These are phyloP conservation scores for Lentinus tigrinus DNA, from an alignment of 768 basidiomycete genomes.

Conservation along the genomic window DNA sequence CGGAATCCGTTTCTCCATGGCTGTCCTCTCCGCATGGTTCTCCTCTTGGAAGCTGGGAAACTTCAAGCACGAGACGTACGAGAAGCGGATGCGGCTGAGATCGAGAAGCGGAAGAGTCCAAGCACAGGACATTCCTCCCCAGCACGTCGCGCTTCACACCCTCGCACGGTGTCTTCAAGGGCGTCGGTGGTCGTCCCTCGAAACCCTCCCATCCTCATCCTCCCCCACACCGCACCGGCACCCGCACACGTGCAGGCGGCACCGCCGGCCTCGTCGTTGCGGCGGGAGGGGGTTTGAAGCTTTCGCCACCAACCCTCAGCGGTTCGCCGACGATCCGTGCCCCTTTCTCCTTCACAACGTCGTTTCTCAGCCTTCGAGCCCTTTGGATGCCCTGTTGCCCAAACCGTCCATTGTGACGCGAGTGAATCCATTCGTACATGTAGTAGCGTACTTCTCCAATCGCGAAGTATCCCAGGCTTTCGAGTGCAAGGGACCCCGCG, in stretches of 20 bases:
- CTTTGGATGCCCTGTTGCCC: slow-evolving; percentile 91
- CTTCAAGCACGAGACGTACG: slow-evolving; percentile 90
- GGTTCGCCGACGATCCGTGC: slow-evolving; percentile 69
- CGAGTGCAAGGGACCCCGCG: no score
- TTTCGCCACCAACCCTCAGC: slow-evolving; percentile 51
- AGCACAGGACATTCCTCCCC: slow-evolving; percentile 62
- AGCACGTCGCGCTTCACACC: slow-evolving; percentile 75
- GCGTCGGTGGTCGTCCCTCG: slow-evolving; percentile 46
- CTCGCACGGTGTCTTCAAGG: slow-evolving; percentile 56
- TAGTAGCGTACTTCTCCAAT: no score
- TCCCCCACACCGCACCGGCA: no score
- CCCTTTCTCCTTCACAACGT: slow-evolving; percentile 92
- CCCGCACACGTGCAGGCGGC: slow-evolving; percentile 53
- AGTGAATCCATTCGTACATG: no score
- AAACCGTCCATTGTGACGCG: no score
- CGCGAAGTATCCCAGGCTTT: no score
- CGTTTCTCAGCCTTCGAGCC: slow-evolving; percentile 95
- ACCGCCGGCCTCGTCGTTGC: slow-evolving; percentile 35
- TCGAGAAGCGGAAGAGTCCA: slow-evolving; percentile 83
- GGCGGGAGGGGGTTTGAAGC: slow-evolving; percentile 42
- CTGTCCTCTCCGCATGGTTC: slow-evolving; percentile 97
- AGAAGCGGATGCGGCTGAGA: slow-evolving; percentile 89
- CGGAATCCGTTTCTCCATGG: slow-evolving; percentile 92
- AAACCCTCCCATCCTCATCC: slow-evolving; percentile 63
- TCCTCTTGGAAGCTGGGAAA: slow-evolving; percentile 93